Evolutionary conservation across 2,329 filamentous ascomycete species (phyloP).

Genomic region (Diatrype stigma): DNA sequence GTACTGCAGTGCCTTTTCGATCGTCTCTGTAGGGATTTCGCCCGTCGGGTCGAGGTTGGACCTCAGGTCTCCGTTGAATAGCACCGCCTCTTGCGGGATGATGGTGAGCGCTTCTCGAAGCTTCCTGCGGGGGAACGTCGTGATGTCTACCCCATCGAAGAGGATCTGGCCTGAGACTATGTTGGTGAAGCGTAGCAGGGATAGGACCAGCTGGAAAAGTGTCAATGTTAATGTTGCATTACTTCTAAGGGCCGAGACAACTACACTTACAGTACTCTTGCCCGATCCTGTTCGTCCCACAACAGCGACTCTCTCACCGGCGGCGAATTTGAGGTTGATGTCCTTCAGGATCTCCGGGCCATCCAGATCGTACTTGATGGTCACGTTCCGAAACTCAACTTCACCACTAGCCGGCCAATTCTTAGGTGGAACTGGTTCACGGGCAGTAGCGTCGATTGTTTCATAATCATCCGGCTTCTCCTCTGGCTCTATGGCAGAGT

Average conservation of each 20-base stretch:
- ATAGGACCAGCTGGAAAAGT: slow-evolving; percentile 42
- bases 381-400: slow-evolving; percentile 48
- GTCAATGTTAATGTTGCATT: slow-evolving; percentile 3
- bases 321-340: slow-evolving; percentile 48
- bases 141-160: slow-evolving; percentile 54
- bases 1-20: slow-evolving; percentile 57
- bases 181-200: slow-evolving; percentile 50
- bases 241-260: not conserved
- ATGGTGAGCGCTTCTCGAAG: slow-evolving; percentile 53
- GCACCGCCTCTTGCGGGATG: slow-evolving; percentile 55
- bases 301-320: slow-evolving; percentile 72
- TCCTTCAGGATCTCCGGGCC: slow-evolving; percentile 46
- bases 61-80: slow-evolving; percentile 48
- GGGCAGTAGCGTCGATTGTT: slow-evolving; percentile 35
- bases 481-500: slow-evolving; percentile 42
- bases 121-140: slow-evolving; percentile 43
- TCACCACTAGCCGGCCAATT: slow-evolving; percentile 43
- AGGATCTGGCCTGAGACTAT: slow-evolving; percentile 48
- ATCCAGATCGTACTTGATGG: slow-evolving; percentile 43
- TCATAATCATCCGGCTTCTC: slow-evolving; percentile 39
- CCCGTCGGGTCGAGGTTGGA: slow-evolving; percentile 63
- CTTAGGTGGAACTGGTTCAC: slow-evolving; percentile 33
- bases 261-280: slow-evolving; percentile 66
- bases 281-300: slow-evolving; percentile 79
- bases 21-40: slow-evolving; percentile 46